phyloP scores from a whole-genome alignment of 2,329 filamentous ascomycete species.

The Endothia cerciana region DNA sequence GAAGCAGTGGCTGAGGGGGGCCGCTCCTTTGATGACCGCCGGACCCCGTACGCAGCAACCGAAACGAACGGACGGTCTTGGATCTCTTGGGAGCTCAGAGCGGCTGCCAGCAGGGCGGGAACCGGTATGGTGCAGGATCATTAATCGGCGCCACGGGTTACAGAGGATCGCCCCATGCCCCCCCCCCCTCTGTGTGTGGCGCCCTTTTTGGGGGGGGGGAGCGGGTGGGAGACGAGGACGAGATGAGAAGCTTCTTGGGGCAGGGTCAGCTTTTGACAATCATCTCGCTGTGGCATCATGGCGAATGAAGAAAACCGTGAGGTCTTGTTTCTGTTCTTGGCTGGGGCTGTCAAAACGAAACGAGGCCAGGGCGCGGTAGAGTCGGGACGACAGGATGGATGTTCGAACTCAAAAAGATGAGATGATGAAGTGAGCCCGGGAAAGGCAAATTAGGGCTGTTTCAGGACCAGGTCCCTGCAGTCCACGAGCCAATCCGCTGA shows the following conservation, averaged over 20 bases:
- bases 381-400: neutral
- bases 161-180: neutral
- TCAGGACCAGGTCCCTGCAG: slow-evolving; percentile 25
- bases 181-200: too few relatives aligned
- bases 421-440: slow-evolving; percentile 11
- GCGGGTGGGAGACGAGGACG: too few relatives aligned
- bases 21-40: neutral
- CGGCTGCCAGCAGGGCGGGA: neutral
- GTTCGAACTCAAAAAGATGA: slow-evolving; percentile 7
- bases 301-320: neutral
- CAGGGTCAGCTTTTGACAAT: too few relatives aligned
- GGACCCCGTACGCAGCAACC: neutral
- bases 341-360: neutral
- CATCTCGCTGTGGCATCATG: neutral
- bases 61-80: neutral
- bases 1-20: neutral
- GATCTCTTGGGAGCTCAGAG: neutral
- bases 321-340: neutral
- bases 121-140: neutral
- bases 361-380: neutral
- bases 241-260: too few relatives aligned
- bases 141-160: slow-evolving; percentile 3
- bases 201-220: too few relatives aligned
- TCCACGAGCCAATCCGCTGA: neutral
- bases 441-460: slow-evolving; percentile 25